Base-by-base conservation (phyloP, 2,329 filamentous ascomycete species). In the Aspergillus pseudoviridinutans region DNA sequence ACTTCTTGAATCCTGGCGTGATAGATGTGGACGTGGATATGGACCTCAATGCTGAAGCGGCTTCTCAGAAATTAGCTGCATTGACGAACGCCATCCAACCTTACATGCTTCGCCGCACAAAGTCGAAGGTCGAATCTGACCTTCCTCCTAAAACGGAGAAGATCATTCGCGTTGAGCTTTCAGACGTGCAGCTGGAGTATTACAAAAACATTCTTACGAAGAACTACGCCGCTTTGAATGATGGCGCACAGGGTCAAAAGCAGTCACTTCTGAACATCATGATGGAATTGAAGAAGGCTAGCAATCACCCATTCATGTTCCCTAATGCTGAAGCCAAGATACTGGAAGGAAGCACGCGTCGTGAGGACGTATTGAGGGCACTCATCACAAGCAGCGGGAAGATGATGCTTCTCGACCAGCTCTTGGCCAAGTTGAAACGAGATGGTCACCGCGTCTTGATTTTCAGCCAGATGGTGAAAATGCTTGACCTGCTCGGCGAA, bases 251-350 rank as follows among this genome's bases (percentile, higher is more conserved):
- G 59, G 94, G 93, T 5, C 91, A 95, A 73, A 97, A 96, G 75
- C 93, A 96, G 64, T 97, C 93, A 0, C 79, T 99, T 14, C 80
- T 99, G 62, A 99, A 99, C 75, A 94, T 99, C 72, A 97, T 99
- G 86, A 99, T 99, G 94, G 94, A 99, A 74, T 76, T 99, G 68
- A 99, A 99, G 80, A 99, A 99, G 76, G 92, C 94, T 72, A 97
- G 93, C 78, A 99, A 99, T 69, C 94, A 99, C 71, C 93, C 94
- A 1, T 96, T 97, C 78, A 95, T 99, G 88, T 97, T 99, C 66
- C 89, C 90, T 2, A 92, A 92, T 61, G 93, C 92, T 2, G 94
- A 99, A 71, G 90, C 96, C 57, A 90, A 89, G 64, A 90, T 97
- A 12, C 77, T 97, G 52, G 87, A 85, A 58, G 91, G 90, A 14